Base-by-base conservation (phyloP, 441 rosid genomes). In the Mallotus repandus region DNA sequence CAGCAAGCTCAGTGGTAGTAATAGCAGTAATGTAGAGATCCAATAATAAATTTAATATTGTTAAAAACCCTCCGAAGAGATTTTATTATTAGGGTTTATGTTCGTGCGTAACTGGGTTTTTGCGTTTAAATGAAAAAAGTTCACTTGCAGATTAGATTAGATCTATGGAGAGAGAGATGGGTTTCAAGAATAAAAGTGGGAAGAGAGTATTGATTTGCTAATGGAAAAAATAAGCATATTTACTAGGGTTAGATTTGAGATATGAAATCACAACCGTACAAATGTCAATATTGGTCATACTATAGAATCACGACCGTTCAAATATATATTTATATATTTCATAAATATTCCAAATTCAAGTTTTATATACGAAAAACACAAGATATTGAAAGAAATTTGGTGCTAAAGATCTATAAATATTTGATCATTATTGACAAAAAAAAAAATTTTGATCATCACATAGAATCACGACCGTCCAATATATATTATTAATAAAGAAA, bases 21-120 rank as follows among this genome's bases (percentile, higher is more conserved):
- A 5, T 35, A 35, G 41, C 3, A 35, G 41, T 35, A 35, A 35
- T 7, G 16, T 22, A 7, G 49, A 72, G 78, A 69, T 76, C 73
- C n/a, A 52, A 25, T 18, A 11, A 9, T 45, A 8, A 2, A 53
- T 46, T 21, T 0, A 50, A 8, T 2, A 2, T 64, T 15, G 5
- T 41, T 9, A 13, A 46, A 56, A 58, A 59, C 71, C 67, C 41
- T 35, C 4, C 4, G 5, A 35, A 48, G 1, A 18, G 16, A 63
- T 10, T 19, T 55, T 68, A 35, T 35, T 35, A 35, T 35, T 35
- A 77, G 80, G 80, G 76, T 77, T 72, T 77, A 67, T 52, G 65
- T 45, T 7, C 2, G 48, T 45, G 48, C 22, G 21, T 4, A 16
- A 9, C 5, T 6, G 73, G 54, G 45, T 19, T 46, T 64, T 46